These are phyloP conservation scores for Coemansia sp. DNA, from an alignment of 192 early-diverging fungal species.

Conservation along the genomic window DNA sequence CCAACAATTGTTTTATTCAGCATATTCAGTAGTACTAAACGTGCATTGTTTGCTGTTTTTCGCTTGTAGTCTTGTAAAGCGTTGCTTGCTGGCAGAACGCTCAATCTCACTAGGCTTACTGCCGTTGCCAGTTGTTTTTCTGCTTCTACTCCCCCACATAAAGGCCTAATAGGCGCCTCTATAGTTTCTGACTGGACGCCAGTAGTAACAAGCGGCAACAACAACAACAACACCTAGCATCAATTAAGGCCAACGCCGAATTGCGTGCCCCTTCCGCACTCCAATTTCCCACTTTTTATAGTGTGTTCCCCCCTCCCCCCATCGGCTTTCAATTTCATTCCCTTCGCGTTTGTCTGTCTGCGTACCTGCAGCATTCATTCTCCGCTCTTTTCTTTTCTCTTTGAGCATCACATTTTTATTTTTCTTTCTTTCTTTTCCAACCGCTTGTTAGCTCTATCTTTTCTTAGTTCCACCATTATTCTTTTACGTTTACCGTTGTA, in stretches of 20 bases:
- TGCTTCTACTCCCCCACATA: background rate
- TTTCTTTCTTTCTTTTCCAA: slow-evolving; percentile 9
- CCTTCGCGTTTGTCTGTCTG: background rate
- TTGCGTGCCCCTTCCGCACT: slow-evolving; percentile 9
- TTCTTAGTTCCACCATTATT: background rate
- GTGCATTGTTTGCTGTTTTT: no score
- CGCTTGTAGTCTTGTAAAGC: background rate
- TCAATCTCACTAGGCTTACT: background rate
- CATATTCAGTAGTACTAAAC: no score
- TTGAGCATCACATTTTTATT: background rate
- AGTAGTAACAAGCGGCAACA: background rate
- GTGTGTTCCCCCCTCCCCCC: background rate
- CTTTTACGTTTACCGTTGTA: background rate
- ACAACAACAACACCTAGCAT: no score
- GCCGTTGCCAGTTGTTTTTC: background rate
- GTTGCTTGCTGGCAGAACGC: background rate
- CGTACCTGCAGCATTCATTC: slow-evolving; percentile 10
- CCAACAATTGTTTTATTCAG: no score
- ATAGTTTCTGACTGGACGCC: background rate
- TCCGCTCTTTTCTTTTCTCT: background rate
- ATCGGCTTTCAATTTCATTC: background rate
- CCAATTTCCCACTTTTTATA: slow-evolving; percentile 6
- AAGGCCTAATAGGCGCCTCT: background rate
- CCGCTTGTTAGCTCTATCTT: background rate
- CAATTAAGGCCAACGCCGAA: background rate